A percentile compares a stretch with the other conserved stretches of the same genome.
Evolutionary conservation across 2,329 filamentous ascomycete genomes (phyloP).

Genomic region (Stagonosporopsis chrysanthemi): DNA sequence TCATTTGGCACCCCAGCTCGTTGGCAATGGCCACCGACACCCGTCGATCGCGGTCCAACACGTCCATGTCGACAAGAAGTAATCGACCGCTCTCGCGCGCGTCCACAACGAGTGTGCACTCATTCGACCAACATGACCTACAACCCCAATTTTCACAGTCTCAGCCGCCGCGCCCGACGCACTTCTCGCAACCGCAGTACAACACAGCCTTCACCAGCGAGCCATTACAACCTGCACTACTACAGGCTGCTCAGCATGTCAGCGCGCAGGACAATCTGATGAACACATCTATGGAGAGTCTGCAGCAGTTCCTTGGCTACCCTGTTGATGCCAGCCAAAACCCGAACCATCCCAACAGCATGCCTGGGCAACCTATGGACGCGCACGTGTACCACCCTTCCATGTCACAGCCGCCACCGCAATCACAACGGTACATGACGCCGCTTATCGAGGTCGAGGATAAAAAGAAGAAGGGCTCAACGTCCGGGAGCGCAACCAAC

Average conservation of each 20-base stretch:
- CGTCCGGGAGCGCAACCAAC: constrained; percentile 77
- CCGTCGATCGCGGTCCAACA: constrained; percentile 56
- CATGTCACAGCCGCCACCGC: constrained; percentile 35
- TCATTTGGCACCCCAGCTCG: constrained; percentile 22
- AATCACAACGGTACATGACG: constrained; percentile 35
- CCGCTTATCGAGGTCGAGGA: constrained; percentile 50
- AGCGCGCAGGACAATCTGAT: constrained; percentile 45
- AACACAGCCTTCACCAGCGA: constrained; percentile 37
- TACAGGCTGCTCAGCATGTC: constrained; percentile 48
- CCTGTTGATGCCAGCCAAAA: constrained; percentile 30
- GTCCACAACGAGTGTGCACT: constrained; percentile 58
- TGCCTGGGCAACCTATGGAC: constrained; percentile 39
- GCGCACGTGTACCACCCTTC: constrained; percentile 39
- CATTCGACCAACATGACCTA: constrained; percentile 45
- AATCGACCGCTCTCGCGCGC: constrained; percentile 57
- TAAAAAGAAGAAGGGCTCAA: constrained; percentile 63
- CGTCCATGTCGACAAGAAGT: constrained; percentile 53
- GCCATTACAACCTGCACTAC: constrained; percentile 41
- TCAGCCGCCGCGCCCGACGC: constrained; percentile 22
- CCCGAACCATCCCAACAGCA: constrained; percentile 25
- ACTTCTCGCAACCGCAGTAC: constrained; percentile 37
- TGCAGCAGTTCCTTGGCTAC: constrained; percentile 46
- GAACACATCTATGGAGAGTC: constrained; percentile 41
- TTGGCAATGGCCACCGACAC: constrained; percentile 48
- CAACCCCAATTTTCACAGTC: constrained; percentile 31